Evolutionary conservation across 805 yeast genomes (phyloP).

Genomic region (Saturnispora saitoi): DNA sequence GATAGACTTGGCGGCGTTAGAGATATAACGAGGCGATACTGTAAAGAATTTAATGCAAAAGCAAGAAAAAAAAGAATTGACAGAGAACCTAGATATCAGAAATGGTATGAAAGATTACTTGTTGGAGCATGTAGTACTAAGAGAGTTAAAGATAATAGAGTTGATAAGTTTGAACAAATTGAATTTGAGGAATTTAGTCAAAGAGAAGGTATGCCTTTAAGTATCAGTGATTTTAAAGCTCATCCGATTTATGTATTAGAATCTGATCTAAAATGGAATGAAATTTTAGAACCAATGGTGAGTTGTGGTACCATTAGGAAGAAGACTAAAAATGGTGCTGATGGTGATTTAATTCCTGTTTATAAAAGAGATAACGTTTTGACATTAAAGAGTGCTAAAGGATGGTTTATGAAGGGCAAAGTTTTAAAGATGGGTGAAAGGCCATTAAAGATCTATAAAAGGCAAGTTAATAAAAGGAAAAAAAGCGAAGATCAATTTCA

Average conservation of each 20-base stretch:
- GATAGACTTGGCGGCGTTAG: conserved; percentile 55
- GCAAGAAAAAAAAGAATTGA: conserved; percentile 67
- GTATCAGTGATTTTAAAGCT: conserved; percentile 68
- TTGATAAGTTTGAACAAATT: conserved; percentile 48
- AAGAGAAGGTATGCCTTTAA: conserved; percentile 82
- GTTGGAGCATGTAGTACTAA: conserved; percentile 24
- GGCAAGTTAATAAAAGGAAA: conserved; percentile 13
- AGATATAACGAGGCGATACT: conserved; percentile 83
- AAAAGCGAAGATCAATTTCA: conserved; percentile 21
- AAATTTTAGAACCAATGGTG: conserved; percentile 58
- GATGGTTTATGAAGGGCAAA: conserved; percentile 82
- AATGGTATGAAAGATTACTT: conserved; percentile 53
- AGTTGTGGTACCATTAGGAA: conserved; percentile 65
- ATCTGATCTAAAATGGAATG: conserved; percentile 62
- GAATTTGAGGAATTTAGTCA: conserved; percentile 55
- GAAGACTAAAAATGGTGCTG: conserved; percentile 31
- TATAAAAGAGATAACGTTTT: conserved; percentile 61
- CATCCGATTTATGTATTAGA: conserved; percentile 85
- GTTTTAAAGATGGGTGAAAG: conserved; percentile 61
- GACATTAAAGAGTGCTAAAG: conserved; percentile 59
- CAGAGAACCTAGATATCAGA: conserved; percentile 42
- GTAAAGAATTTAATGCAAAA: conserved; percentile 61
- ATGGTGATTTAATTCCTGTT: conserved; percentile 40
- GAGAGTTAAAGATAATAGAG: conserved; percentile 20
- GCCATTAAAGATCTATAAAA: conserved; percentile 41